Evolutionary conservation across 176 grass and related monocot species (phyloP), one percentile per base, ranked within the genome.

Genomic region (Lolium multiflorum): DNA sequence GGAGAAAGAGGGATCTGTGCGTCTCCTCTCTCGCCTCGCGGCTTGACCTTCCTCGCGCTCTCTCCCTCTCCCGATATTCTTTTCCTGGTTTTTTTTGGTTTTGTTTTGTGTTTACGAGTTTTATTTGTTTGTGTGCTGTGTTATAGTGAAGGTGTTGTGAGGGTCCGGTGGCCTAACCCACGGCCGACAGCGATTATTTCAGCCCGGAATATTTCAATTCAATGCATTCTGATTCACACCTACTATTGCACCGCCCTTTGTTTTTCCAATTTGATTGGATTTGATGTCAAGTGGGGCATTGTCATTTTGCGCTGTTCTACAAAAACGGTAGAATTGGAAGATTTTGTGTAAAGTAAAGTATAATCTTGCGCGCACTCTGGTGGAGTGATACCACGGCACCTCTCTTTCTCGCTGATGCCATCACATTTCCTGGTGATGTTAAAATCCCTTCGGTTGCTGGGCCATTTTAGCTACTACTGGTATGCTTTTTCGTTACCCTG

Each of bases 81-180:
- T 69, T 85, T 85, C 31, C 31, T 35, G 31, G 3, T 35, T 35
- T 35, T 35, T 35, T 35, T 35, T 35, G 31, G 31, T 35, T 35
- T 38, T 59, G 4, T 60, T 58, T 76, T 69, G 24, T 69, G 24
- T 28, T 70, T 39, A 24, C 10, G 13, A 9, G 22, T 3, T 25
- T 24, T 46, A 56, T 74, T 80, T 81, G 56, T 80, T 52, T 85
- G 24, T 60, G 78, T 71, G 71, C 49, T 48, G 79, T 69, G 79
- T 69, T 38, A 59, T 54, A 51, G 68, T 16, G 76, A 48, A 10
- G 39, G 35, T 9, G 31, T 4, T 47, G 31, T 1, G 21, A 58
- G 49, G 49, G 14, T 85, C 80, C 59, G 78, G 39, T 89, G 78
- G 83, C 38, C 38, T 81, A 81, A 81, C 18, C 26, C 83, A 81